Conservation (phyloP, 108 stramenopile species). For the Seminavis robusta region DNA sequence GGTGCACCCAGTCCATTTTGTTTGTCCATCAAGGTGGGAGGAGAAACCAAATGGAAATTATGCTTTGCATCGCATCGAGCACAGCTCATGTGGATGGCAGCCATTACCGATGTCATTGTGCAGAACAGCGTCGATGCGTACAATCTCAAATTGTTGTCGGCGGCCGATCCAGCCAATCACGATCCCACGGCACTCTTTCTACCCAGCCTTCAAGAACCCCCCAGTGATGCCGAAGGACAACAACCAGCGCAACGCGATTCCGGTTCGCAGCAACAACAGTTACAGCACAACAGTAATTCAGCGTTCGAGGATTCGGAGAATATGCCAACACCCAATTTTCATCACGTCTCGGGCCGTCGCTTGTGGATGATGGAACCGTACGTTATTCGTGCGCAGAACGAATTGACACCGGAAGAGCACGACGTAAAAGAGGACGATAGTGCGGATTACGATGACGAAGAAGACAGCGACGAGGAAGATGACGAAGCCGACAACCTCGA, state of each 20-base stretch:
- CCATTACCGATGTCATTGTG: slow-evolving; percentile 72
- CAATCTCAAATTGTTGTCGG: slow-evolving; percentile 54
- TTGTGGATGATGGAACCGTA: slow-evolving; percentile 38
- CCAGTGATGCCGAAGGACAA: not conserved
- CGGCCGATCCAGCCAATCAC: slow-evolving; percentile 38
- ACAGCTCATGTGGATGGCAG: slow-evolving; percentile 74
- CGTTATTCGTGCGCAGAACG: slow-evolving; percentile 14
- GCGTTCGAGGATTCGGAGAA: too few species aligned
- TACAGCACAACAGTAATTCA: too few species aligned
- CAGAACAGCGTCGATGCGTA: slow-evolving; percentile 55
- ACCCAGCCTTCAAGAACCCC: slow-evolving; percentile 3
- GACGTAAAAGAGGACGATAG: not conserved
- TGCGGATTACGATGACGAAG: not conserved
- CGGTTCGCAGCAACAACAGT: too few species aligned
- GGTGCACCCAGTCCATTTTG: slow-evolving; percentile 74
- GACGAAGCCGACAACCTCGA: not conserved
- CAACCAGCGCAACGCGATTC: too few species aligned
- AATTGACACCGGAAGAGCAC: not conserved
- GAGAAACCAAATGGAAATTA: slow-evolving; percentile 81
- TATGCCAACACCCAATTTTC: too few species aligned
- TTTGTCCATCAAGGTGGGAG: slow-evolving; percentile 48
- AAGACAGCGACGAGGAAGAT: slow-evolving; percentile 6
- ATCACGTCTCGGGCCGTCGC: slow-evolving; percentile 31
- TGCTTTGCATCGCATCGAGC: slow-evolving; percentile 63
- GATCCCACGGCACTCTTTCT: slow-evolving; percentile 5